Base-by-base conservation (phyloP, 306 rosid species). In the Corylus heterophylla region DNA sequence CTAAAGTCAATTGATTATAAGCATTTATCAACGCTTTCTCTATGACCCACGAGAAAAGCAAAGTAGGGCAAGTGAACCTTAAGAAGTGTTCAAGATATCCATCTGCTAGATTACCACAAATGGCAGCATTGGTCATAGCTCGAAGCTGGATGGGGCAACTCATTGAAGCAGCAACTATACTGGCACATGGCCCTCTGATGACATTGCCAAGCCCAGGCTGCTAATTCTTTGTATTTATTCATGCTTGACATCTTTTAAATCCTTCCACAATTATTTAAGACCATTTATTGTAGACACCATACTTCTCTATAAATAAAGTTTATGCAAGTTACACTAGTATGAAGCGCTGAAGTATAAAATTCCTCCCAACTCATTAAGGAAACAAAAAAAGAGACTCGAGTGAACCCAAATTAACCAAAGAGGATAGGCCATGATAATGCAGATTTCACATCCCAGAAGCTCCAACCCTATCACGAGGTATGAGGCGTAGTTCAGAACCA, bases 401-500 rank as follows among this genome's bases (percentile, higher is more conserved):
- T 45, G 50, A 71, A 47, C 27, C 45, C 75, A 25, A 39, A 58
- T 27, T 16, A 66, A 75, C 27, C 13, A 25, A 16, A 37, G 25
- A 16, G 54, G 56, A 37, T 2, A 29, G 55, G 59, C 44, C 31
- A 45, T 74, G 71, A 76, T 51, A 72, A 77, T 10, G 83, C 74
- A 62, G 69, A 62, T 49, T 59, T 18, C 45, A 79, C 11, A 51
- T 70, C 79, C 74, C 63, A 35, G 29, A 66, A 51, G 90, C 86
- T 81, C 92, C 92, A 54, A 89, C 90, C 76, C 92, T 80, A 71
- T 86, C 89, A 10, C 92, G 90, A 76, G 90, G 92, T 76, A 89
- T 87, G 72, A 89, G 86, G 75, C 92, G 92, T 31, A 87, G 78
- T 75, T 89, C 90, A 0, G 90, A 86, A 67, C 92, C 92, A 75